phyloP scores from a whole-genome alignment of 371 early-diverging fungal species.

The Capillidium heterosporum region DNA sequence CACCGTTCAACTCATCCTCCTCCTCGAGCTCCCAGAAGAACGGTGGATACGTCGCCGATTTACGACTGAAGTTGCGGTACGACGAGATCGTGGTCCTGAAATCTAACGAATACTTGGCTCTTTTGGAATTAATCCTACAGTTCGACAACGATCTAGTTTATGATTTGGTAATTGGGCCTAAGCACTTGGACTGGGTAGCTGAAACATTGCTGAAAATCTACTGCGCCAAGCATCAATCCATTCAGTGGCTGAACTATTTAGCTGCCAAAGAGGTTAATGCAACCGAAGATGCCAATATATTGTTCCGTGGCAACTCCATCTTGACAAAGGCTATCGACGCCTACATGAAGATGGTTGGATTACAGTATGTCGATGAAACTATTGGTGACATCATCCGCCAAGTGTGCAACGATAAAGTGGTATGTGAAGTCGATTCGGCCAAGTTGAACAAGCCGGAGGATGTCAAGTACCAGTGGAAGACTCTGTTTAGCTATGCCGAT shows the following conservation, averaged over 20 bases:
- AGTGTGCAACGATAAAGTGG: slow-evolving; percentile 28
- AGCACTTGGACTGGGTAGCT: slow-evolving; percentile 32
- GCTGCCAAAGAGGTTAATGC: slow-evolving; percentile 31
- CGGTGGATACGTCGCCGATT: slow-evolving; percentile 23
- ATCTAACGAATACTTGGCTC: slow-evolving; percentile 13
- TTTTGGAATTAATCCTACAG: slow-evolving; percentile 21
- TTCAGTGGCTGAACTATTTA: slow-evolving; percentile 33
- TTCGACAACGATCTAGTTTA: slow-evolving; percentile 25
- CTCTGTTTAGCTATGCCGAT: slow-evolving; percentile 16
- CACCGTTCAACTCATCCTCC: slow-evolving; percentile 10
- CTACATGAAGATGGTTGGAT: slow-evolving; percentile 60
- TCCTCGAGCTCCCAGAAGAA: slow-evolving; percentile 7
- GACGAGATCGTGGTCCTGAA: slow-evolving; percentile 34
- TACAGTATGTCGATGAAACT: slow-evolving; percentile 45
- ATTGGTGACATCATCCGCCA: slow-evolving; percentile 37
- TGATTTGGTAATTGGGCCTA: slow-evolving; percentile 18
- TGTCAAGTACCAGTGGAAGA: slow-evolving; percentile 22
- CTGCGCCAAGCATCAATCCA: slow-evolving; percentile 19
- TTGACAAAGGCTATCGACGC: slow-evolving; percentile 62
- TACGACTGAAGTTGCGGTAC: slow-evolving; percentile 28
- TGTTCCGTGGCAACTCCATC: slow-evolving; percentile 52
- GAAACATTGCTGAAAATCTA: slow-evolving; percentile 31
- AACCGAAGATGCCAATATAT: slow-evolving; percentile 13
- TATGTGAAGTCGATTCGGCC: slow-evolving; percentile 28
- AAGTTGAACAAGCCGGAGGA: slow-evolving; percentile 9